These are phyloP conservation scores for Trichophyton verrucosum DNA, from an alignment of 2,329 filamentous ascomycete species.

Conservation along the genomic window DNA sequence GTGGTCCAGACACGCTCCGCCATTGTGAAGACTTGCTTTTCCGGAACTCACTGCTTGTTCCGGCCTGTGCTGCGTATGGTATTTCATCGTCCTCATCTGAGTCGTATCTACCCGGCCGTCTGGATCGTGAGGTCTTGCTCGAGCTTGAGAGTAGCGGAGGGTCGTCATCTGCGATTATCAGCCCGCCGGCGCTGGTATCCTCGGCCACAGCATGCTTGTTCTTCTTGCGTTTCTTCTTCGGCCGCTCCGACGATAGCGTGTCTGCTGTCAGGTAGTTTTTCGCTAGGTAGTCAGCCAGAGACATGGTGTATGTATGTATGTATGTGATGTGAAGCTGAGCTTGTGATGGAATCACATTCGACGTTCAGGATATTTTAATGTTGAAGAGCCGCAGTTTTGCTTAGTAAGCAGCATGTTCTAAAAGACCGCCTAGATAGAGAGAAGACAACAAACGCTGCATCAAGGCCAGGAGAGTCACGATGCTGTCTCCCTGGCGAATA, in stretches of 20 bases:
- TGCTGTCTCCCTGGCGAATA: background rate
- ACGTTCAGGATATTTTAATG: background rate
- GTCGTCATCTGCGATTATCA: slow-evolving; percentile 28
- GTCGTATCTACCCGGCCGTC: slow-evolving; percentile 12
- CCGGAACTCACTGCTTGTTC: slow-evolving; percentile 30
- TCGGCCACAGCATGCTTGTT: slow-evolving; percentile 43
- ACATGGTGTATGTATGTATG: slow-evolving; percentile 13
- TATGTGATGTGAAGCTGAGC: background rate
- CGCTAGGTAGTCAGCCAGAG: slow-evolving; percentile 73
- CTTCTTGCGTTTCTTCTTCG: slow-evolving; percentile 47
- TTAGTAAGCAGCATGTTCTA: background rate
- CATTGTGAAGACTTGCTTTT: slow-evolving; percentile 67
- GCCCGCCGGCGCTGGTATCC: slow-evolving; percentile 24
- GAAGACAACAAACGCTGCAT: background rate
- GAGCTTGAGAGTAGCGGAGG: slow-evolving; percentile 23
- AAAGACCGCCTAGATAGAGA: background rate
- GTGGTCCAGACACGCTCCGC: slow-evolving; percentile 48
- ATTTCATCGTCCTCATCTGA: slow-evolving; percentile 25
- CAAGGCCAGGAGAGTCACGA: background rate
- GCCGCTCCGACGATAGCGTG: slow-evolving; percentile 29
- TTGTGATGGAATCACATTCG: background rate
- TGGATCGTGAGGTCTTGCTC: slow-evolving; percentile 15
- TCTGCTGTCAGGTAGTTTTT: slow-evolving; percentile 76
- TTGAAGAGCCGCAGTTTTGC: background rate
- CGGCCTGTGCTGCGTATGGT: slow-evolving; percentile 13